Evolutionary conservation across 108 stramenopile species (phyloP).

Genomic region (Skeletonema tropicum): DNA sequence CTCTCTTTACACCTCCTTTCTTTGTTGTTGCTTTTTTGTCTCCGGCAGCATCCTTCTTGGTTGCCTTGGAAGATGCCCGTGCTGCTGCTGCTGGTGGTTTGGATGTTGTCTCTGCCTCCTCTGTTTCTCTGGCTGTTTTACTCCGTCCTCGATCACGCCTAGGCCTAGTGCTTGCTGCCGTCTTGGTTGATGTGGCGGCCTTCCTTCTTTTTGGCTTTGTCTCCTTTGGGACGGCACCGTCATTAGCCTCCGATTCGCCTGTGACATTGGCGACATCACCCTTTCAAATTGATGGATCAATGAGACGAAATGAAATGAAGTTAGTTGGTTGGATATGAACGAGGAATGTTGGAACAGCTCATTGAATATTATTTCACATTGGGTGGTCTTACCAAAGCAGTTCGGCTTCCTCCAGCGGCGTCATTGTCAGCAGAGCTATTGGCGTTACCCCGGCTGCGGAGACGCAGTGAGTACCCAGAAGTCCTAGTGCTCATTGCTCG

Average conservation of each 20-base stretch:
- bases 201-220: slow-evolving; percentile 5
- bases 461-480: background rate
- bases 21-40: slow-evolving; percentile 14
- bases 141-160: slow-evolving; percentile 1
- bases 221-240: background rate
- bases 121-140: background rate
- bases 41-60: background rate
- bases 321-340: background rate
- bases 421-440: slow-evolving; percentile 24
- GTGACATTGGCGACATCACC: slow-evolving; percentile 34
- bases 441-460: slow-evolving; percentile 1
- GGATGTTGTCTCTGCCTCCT: slow-evolving; percentile 3
- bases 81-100: background rate
- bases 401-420: slow-evolving; percentile 16
- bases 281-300: slow-evolving; percentile 6
- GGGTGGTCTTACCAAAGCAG: slow-evolving; percentile 26
- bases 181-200: slow-evolving; percentile 3
- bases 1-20: slow-evolving; percentile 3
- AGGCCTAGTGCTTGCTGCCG: slow-evolving; percentile 7
- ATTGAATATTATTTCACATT: no score
- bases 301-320: background rate
- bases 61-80: background rate
- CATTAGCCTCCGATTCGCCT: background rate
- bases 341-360: background rate
- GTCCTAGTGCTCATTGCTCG: background rate